Percentiles rank a stretch among this genome's conserved stretches.
Conservation (phyloP, 306 rosid genomes). For the Ceratonia siliqua region DNA sequence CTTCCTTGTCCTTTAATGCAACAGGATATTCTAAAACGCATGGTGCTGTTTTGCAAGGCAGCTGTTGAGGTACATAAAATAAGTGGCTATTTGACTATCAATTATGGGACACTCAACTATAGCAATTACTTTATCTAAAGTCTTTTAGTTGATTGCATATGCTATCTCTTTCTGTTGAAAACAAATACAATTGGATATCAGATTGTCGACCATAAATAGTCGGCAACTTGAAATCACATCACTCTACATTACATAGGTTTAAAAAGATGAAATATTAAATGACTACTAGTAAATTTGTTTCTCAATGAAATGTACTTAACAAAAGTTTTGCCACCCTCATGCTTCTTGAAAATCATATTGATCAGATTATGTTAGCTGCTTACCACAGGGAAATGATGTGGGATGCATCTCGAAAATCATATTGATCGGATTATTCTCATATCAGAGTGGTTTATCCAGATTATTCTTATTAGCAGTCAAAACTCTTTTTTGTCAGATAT, state of each 20-base stretch:
- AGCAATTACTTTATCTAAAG: not conserved
- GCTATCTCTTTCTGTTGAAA: not conserved
- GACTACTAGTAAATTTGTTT: constrained; percentile 16
- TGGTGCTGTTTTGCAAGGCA: constrained; percentile 91
- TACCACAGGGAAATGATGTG: not conserved
- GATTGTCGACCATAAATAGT: constrained; percentile 12
- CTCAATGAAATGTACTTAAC: not conserved
- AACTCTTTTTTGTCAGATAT: not conserved
- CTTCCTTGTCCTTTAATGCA: constrained; percentile 41
- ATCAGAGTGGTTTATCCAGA: constrained; percentile 14
- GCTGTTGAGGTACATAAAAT: constrained; percentile 75
- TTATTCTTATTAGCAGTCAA: constrained; percentile 6
- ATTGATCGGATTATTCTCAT: constrained; percentile 24
- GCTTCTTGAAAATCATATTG: too few relatives aligned
- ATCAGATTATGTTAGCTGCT: not conserved
- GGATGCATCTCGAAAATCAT: constrained; percentile 1
- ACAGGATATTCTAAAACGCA: constrained; percentile 92
- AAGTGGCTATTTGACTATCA: constrained; percentile 22
- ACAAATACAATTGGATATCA: not conserved
- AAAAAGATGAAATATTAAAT: constrained; percentile 7
- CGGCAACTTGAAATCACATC: constrained; percentile 13
- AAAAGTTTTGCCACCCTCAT: not conserved
- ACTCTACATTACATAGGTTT: not conserved
- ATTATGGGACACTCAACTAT: not conserved
- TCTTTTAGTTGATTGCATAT: not conserved